phyloP scores from a whole-genome alignment of 2,329 filamentous ascomycete species.

The Pleomassaria siparia region DNA sequence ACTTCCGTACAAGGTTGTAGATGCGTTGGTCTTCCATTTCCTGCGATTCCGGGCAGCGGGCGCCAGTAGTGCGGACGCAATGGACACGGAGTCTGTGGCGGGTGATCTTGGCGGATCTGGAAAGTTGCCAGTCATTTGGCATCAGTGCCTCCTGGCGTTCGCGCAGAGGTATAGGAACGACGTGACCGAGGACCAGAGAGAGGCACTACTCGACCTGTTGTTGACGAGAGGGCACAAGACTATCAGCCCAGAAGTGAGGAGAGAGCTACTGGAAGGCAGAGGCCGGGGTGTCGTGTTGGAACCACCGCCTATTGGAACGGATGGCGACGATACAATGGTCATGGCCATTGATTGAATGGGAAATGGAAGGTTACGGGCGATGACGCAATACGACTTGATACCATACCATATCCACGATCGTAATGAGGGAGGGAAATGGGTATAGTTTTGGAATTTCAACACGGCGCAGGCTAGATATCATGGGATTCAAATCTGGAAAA shows the following conservation, averaged over 20 bases:
- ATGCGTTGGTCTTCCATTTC: constrained; percentile 95
- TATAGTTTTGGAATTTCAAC: not conserved
- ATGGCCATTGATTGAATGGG: constrained; percentile 42
- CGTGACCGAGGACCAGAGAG: constrained; percentile 91
- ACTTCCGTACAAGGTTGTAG: constrained; percentile 89
- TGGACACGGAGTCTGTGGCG: constrained; percentile 44
- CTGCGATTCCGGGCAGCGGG: constrained; percentile 78
- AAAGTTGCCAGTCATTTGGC: constrained; percentile 91
- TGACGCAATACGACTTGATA: not conserved
- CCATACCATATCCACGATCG: not conserved
- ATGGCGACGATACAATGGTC: constrained; percentile 89
- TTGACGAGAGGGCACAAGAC: constrained; percentile 80
- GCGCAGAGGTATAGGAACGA: constrained; percentile 94
- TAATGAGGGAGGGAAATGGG: not conserved
- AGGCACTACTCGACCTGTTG: constrained; percentile 85
- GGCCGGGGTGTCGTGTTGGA: constrained; percentile 76
- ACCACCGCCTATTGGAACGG: constrained; percentile 61
- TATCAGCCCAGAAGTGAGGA: constrained; percentile 87
- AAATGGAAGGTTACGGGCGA: too few species aligned
- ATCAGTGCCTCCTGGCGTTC: constrained; percentile 89
- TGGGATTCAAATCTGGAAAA: not conserved
- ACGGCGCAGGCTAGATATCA: constrained; percentile 1
- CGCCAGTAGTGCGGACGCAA: constrained; percentile 60
- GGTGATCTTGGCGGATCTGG: constrained; percentile 50
- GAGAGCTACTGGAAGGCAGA: constrained; percentile 84